These are phyloP conservation scores for Fusarium penzigii DNA, from an alignment of 2,329 filamentous ascomycete genomes.

Conservation along the genomic window DNA sequence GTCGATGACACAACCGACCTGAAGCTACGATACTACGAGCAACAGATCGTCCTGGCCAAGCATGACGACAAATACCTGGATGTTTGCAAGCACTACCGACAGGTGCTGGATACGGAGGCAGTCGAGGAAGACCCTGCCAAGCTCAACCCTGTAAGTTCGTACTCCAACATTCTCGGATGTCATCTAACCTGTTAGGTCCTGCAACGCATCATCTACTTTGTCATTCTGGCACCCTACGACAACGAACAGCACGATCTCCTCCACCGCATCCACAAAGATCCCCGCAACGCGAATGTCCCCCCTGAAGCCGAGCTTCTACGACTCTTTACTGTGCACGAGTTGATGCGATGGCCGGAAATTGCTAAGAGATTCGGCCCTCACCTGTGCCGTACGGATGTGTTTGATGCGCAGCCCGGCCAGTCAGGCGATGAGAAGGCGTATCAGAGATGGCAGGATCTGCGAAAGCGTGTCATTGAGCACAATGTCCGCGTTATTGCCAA, in stretches of 20 bases:
- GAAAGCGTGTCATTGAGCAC: slow-evolving; percentile 98
- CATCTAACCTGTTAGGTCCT: slow-evolving; percentile 61
- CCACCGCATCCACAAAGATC: slow-evolving; percentile 85
- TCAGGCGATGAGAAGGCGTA: slow-evolving; percentile 77
- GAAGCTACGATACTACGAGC: slow-evolving; percentile 95
- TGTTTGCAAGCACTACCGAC: slow-evolving; percentile 96
- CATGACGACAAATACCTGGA: slow-evolving; percentile 98
- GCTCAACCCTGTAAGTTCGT: slow-evolving; percentile 71
- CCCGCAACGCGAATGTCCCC: slow-evolving; percentile 75
- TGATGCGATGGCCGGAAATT: slow-evolving; percentile 98
- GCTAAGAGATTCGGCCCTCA: slow-evolving; percentile 86
- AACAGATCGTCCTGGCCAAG: slow-evolving; percentile 93
- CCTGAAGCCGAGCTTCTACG: slow-evolving; percentile 85
- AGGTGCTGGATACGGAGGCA: slow-evolving; percentile 93
- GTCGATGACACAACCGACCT: slow-evolving; percentile 93
- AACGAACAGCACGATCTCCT: slow-evolving; percentile 98
- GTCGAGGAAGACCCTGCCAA: slow-evolving; percentile 88
- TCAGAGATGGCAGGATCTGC: slow-evolving; percentile 88
- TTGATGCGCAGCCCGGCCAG: slow-evolving; percentile 65
- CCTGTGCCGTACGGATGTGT: slow-evolving; percentile 86
- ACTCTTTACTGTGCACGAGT: slow-evolving; percentile 90
- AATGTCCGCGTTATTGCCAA: slow-evolving; percentile 97
- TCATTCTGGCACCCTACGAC: slow-evolving; percentile 94
- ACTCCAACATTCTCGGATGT: not conserved
- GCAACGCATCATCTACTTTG: slow-evolving; percentile 95